phyloP scores from a whole-genome alignment of 1,284 basidiomycete species.

The Dichomitus squalens region DNA sequence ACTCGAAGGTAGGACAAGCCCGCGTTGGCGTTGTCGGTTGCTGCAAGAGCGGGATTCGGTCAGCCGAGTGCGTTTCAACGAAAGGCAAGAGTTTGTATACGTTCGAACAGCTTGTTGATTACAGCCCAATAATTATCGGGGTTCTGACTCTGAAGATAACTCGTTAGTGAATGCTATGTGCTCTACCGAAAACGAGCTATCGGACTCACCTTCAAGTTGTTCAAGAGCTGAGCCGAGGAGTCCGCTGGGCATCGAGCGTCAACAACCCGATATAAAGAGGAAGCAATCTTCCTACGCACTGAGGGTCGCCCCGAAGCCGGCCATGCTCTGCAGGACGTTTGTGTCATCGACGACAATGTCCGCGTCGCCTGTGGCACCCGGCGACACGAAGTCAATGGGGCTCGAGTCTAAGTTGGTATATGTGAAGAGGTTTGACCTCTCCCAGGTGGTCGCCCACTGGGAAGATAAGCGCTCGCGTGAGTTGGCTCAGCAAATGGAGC shows the following conservation, averaged over 20 bases:
- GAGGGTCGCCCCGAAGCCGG: conserved; percentile 50
- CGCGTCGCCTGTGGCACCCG: conserved; percentile 42
- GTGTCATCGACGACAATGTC: conserved; percentile 48
- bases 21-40: conserved; percentile 46
- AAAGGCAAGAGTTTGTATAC: conserved; percentile 29
- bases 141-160: conserved; percentile 41
- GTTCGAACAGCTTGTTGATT: conserved; percentile 47
- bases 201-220: conserved; percentile 44
- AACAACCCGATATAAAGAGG: not conserved
- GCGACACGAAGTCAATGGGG: conserved; percentile 42
- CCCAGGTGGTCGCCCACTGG: conserved; percentile 44
- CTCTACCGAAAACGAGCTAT: not conserved
- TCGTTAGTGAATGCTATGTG: not conserved
- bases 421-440: conserved; percentile 37
- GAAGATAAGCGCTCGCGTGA: not conserved
- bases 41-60: conserved; percentile 27
- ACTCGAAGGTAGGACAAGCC: conserved; percentile 54
- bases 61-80: not conserved
- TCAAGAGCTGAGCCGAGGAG: conserved; percentile 49
- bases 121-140: conserved; percentile 46
- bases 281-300: conserved; percentile 37
- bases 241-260: conserved; percentile 39
- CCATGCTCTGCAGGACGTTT: conserved; percentile 45
- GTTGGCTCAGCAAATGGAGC: not conserved
- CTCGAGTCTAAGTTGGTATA: conserved; percentile 33